Conservation (phyloP, 176 grass and related monocot genomes). For the Aegilops speltoides region DNA sequence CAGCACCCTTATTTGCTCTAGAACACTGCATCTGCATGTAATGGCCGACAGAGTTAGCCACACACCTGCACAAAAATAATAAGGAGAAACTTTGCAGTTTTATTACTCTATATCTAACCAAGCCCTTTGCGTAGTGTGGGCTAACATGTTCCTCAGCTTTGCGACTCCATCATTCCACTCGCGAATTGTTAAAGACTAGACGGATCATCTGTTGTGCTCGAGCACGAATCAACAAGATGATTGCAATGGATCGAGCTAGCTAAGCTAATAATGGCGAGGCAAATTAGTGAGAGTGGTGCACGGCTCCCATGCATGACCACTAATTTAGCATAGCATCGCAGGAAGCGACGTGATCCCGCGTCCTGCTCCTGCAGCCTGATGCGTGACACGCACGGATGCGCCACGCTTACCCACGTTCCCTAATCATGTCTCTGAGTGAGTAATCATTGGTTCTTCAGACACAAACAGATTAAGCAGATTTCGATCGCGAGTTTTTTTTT, state of each 20-base stretch:
- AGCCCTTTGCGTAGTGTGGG: not conserved
- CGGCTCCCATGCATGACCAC: not conserved
- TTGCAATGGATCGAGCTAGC: not conserved
- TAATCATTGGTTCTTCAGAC: constrained; percentile 16
- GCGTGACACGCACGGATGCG: constrained; percentile 9
- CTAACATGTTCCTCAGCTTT: constrained; percentile 28
- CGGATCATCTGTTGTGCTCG: not conserved
- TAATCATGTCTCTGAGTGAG: not conserved
- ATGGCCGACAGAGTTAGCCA: constrained; percentile 38
- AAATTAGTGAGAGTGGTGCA: not conserved
- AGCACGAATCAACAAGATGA: not conserved
- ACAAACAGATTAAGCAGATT: not conserved
- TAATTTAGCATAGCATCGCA: not conserved
- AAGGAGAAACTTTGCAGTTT: not conserved
- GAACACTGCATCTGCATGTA: not conserved
- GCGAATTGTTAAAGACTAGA: constrained; percentile 20
- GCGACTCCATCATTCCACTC: constrained; percentile 22
- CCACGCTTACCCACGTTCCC: not conserved
- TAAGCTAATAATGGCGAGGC: not conserved
- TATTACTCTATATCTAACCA: not conserved
- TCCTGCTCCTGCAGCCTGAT: not conserved
- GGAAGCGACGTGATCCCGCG: not conserved
- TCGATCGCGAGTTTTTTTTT: no score
- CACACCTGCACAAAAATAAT: not conserved
- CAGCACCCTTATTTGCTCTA: not conserved